Conservation (phyloP, 2,329 filamentous ascomycete genomes). For the Stachybotrys elegans region DNA sequence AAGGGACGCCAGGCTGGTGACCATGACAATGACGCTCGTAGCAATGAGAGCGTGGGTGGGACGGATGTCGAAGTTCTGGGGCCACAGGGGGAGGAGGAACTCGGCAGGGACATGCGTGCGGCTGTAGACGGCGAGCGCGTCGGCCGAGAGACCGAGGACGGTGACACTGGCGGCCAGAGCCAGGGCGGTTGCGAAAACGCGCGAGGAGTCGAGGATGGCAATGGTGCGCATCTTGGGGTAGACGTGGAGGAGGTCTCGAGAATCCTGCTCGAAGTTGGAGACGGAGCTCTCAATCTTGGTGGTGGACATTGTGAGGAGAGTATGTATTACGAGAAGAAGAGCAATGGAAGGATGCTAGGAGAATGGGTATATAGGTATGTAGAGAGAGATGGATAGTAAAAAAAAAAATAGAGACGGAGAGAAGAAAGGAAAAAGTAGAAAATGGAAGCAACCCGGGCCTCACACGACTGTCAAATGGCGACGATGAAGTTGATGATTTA, state of each 20-base stretch:
- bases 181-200: slow-evolving; percentile 43
- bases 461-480: too few relatives aligned
- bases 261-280: slow-evolving; percentile 46
- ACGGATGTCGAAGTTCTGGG: slow-evolving; percentile 48
- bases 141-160: slow-evolving; percentile 48
- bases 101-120: slow-evolving; percentile 42
- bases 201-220: slow-evolving; percentile 36
- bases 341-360: slow-evolving; percentile 3
- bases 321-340: slow-evolving; percentile 3
- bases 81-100: slow-evolving; percentile 53
- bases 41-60: slow-evolving; percentile 51
- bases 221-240: slow-evolving; percentile 33
- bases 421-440: slow-evolving; percentile 7
- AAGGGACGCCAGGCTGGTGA: slow-evolving; percentile 44
- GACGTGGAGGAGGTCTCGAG: slow-evolving; percentile 24
- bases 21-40: slow-evolving; percentile 43
- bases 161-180: slow-evolving; percentile 46
- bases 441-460: too few relatives aligned
- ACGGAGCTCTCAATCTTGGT: slow-evolving; percentile 35
- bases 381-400: slow-evolving; percentile 6
- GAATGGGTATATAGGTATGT: slow-evolving; percentile 1
- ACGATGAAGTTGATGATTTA: too few relatives aligned
- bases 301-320: slow-evolving; percentile 18
- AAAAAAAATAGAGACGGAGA: slow-evolving; percentile 7
- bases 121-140: slow-evolving; percentile 51